Base-by-base conservation (phyloP, 139 green algal genomes). In the Medakamo hakoo region DNA sequence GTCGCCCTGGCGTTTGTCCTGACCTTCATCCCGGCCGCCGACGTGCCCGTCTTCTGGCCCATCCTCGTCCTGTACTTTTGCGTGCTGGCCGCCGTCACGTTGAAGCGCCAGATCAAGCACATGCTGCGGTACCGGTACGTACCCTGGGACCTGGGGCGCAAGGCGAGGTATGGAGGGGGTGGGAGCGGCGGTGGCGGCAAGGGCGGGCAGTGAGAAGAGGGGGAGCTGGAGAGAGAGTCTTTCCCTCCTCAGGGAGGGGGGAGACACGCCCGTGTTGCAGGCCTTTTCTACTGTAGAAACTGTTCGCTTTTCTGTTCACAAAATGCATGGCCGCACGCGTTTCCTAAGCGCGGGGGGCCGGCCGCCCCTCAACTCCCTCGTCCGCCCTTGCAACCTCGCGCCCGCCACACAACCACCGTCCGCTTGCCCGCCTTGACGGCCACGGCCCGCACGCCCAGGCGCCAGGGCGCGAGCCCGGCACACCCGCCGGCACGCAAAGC, bases 41-140 rank as follows among this genome's bases (percentile, higher is more conserved):
- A 98, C 60, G 81, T 99, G n/a, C 93, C 93, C 5, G 93, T 99
- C 1, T 99, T 98, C 73, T 99, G 93, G 93, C 93, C 93, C 30
- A 97, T 98, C 63, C 80, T 99, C 59, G 68, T 99, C 27, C 59
- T 98, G 24, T 98, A 99, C 73, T 98, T 68, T 66, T 71, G 29
- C 24, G 65, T 32, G 28, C 80, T 99, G 9, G 94, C 98, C 68
- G 83, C 87, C 48, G 79, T 97, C 4, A 98, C 93, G 3, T 98
- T 99, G 93, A 97, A 95, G 77, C 76, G 87, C 30, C 93, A 98
- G 69, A 96, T 99, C 62, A 79, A 77, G 70, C 93, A 98, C 78
- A 98, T 99, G 93, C 90, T 96, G 73, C 96, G 95, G 73, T 84
- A 95, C 71, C 79, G 75, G 55, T 97, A 96, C 66, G 49, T 96